These are phyloP conservation scores for Chlamydomonas sphaeroides DNA, from an alignment of 139 green algal species.

Conservation along the genomic window DNA sequence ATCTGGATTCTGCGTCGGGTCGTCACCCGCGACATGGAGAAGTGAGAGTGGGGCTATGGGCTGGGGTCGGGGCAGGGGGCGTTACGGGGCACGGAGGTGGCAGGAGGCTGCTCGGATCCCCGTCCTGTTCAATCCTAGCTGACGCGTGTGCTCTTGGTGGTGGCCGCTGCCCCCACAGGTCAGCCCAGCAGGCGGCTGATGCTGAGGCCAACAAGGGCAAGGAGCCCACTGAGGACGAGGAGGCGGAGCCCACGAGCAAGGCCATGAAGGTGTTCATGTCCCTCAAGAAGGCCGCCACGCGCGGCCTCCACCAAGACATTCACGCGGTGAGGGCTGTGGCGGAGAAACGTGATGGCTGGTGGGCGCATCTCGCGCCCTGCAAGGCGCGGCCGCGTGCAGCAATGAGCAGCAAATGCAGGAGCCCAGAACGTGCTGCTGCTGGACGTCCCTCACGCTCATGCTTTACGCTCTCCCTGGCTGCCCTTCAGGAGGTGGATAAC, in stretches of 20 bases:
- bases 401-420: neutral
- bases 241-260: conserved; percentile 14
- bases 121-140: neutral
- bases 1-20: conserved; percentile 7
- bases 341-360: no score
- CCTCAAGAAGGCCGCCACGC: conserved; percentile 26
- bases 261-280: conserved; percentile 7
- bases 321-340: conserved; percentile 1
- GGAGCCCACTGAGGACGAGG: neutral
- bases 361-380: no score
- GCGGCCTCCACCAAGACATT: conserved; percentile 18
- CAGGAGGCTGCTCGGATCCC: no score
- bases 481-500: conserved; percentile 6
- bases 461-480: no score
- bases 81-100: no score
- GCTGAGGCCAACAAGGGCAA: conserved; percentile 14
- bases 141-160: neutral
- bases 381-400: no score
- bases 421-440: neutral
- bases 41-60: neutral
- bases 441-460: neutral
- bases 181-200: conserved; percentile 23
- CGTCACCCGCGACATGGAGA: conserved; percentile 8
- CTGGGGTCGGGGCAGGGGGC: no score
- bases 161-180: neutral